Base-by-base conservation (phyloP, 176 grass and related monocot species). In the Triticum turgidum region DNA sequence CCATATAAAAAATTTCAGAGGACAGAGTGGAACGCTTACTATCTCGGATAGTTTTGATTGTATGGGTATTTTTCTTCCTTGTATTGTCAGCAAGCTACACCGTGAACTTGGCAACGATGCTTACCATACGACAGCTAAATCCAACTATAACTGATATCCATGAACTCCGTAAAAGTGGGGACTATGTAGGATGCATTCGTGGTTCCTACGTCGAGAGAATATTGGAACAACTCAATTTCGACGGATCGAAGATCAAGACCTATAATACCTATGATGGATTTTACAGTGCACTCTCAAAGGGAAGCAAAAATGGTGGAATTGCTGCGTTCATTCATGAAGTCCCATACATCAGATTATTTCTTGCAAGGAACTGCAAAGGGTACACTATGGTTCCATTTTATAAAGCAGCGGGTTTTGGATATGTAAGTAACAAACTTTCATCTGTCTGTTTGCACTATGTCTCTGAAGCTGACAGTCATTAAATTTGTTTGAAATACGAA, bases 331-430 rank as follows among this genome's bases (percentile, higher is more conserved):
- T 94, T 22, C 25, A 90, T 42, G 91, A 90, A 72, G 76, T 74
- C 51, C 91, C 88, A 24, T 85, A 90, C 34, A 88, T 94, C 44
- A 91, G 89, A 77, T 22, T 80, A 21, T 91, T 94, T 79, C 86
- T 94, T 29, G 71, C 86, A 21, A 76, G 81, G 14, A 47, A 87
- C 77, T 94, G 89, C 86, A 77, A 80, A 17, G 88, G 51, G 7
- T 93, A 88, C 51, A 89, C 83, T 0, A 91, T 93, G 85, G 74
- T 94, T 61, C 92, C 89, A 78, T 91, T 94, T 81, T 94, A 89
- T 59, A 91, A 94, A 59, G 76, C 79, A 51, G 51, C 64, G 34
- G 92, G 92, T 13, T 91, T 91, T 42, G 92, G 79, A 83, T 91
- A 91, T 81, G 92, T 94, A 83, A 91, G 88, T 88, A 41, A 73